These are phyloP conservation scores for Rhynchospora pubera DNA, from an alignment of 176 grass and related monocot species.

Conservation along the genomic window DNA sequence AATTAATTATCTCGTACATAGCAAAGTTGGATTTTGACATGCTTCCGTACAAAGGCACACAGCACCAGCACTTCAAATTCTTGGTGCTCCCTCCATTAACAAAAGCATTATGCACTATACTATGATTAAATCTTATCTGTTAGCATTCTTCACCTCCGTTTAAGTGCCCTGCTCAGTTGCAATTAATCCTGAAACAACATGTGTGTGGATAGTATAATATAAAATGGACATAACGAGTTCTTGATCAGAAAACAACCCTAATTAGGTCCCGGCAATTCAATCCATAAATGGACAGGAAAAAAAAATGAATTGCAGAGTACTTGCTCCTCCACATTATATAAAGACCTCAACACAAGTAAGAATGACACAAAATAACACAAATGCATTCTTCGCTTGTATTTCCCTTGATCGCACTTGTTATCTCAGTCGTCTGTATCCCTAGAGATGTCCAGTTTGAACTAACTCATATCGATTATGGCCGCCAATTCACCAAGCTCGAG, in stretches of 20 bases:
- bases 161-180: too few species aligned
- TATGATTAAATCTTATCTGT: too few species aligned
- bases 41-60: background rate
- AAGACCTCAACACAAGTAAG: background rate
- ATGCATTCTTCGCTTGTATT: background rate
- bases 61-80: background rate
- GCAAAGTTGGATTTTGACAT: background rate
- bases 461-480: background rate
- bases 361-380: conserved; percentile 1
- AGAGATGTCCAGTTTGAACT: background rate
- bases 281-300: too few species aligned
- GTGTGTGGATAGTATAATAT: too few species aligned
- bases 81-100: background rate
- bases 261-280: too few species aligned
- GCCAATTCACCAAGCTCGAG: background rate
- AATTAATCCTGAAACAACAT: too few species aligned
- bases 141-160: too few species aligned
- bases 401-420: background rate
- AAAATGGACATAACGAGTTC: too few species aligned
- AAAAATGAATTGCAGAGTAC: too few species aligned
- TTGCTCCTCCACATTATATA: background rate
- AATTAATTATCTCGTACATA: background rate
- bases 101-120: background rate
- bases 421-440: background rate
- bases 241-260: too few species aligned